Conservation (phyloP, 2,329 filamentous ascomycete species). For the Fusarium musae region DNA sequence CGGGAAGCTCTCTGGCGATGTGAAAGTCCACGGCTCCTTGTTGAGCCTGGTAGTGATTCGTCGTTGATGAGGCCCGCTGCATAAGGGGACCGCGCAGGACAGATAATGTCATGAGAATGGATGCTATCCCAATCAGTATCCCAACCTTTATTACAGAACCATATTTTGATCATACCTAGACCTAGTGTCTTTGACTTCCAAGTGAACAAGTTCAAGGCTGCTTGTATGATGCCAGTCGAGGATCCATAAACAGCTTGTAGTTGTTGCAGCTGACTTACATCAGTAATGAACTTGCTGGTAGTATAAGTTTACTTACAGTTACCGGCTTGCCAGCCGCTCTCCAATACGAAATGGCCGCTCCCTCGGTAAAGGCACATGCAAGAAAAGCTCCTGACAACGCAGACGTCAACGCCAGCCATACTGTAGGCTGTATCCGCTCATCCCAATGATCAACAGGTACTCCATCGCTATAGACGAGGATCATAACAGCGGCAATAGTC, state of each 20-base stretch:
- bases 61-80: constrained; percentile 33
- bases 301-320: constrained; percentile 9
- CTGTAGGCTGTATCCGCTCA: constrained; percentile 30
- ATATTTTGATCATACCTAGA: constrained; percentile 7
- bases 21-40: constrained; percentile 23
- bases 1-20: constrained; percentile 33
- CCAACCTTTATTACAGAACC: fast-evolving
- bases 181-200: constrained; percentile 32
- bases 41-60: constrained; percentile 17
- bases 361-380: constrained; percentile 33
- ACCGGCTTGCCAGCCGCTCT: constrained; percentile 28
- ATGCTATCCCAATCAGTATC: constrained; percentile 4
- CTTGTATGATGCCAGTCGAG: constrained; percentile 33
- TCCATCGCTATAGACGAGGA: constrained; percentile 32
- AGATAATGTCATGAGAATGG: constrained; percentile 34
- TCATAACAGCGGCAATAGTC: constrained; percentile 23
- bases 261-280: constrained; percentile 13
- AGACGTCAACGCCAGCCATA: constrained; percentile 37
- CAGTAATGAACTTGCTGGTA: too few relatives aligned
- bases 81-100: constrained; percentile 32
- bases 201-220: constrained; percentile 20
- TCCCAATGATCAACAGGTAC: constrained; percentile 34
- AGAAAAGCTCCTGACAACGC: constrained; percentile 33
- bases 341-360: constrained; percentile 38
- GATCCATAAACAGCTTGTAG: constrained; percentile 32